Evolutionary conservation across 2,329 filamentous ascomycete species (phyloP).

Genomic region (Diplodia seriata): DNA sequence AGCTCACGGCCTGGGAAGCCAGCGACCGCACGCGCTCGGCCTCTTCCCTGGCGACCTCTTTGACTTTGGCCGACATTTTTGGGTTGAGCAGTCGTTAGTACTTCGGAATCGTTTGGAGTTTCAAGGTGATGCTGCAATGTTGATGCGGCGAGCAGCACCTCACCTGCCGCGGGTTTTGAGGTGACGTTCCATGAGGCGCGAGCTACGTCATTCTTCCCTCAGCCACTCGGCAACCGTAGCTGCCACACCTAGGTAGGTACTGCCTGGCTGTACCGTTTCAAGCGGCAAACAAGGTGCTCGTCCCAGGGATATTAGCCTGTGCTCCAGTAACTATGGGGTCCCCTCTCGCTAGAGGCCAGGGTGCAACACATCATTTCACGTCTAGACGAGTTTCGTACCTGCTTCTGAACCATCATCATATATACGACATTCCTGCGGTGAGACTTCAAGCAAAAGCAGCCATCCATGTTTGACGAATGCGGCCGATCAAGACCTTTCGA

Average conservation of each 20-base stretch:
- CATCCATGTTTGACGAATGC: not conserved
- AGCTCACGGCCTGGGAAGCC: constrained; percentile 72
- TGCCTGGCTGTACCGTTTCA: not conserved
- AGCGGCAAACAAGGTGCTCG: not conserved
- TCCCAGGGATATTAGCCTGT: not conserved
- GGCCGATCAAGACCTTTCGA: not conserved
- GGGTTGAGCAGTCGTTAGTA: not conserved
- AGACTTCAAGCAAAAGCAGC: not conserved
- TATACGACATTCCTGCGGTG: not conserved
- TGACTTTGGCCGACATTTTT: constrained; percentile 58
- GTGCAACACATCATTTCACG: not conserved
- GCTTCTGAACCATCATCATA: constrained; percentile 8
- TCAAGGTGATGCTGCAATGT: not conserved
- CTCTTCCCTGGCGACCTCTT: constrained; percentile 70
- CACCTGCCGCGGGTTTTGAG: not conserved
- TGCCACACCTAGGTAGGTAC: too few species aligned
- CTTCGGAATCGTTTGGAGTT: not conserved
- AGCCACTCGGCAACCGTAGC: not conserved
- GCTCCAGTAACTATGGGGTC: not conserved
- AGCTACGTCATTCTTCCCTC: constrained; percentile 25
- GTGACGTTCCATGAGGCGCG: not conserved
- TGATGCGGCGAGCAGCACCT: not conserved
- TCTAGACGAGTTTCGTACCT: not conserved
- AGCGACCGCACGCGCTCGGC: constrained; percentile 69
- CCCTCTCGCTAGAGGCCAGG: not conserved